Evolutionary conservation across 2,329 filamentous ascomycete species (phyloP).

Genomic region (Nemania serpens): DNA sequence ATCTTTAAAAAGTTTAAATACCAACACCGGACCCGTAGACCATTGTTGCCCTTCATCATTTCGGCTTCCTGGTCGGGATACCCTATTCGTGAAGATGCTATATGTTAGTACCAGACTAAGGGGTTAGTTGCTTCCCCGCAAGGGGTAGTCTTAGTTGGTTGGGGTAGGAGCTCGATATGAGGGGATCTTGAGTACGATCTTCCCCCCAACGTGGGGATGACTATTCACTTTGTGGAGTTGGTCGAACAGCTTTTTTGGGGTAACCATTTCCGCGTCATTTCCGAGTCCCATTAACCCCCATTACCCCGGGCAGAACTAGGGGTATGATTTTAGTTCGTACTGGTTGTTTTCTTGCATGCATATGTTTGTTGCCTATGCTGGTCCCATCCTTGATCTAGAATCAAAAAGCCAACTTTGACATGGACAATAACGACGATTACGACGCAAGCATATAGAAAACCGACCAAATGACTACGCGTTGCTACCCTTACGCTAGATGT

Average conservation of each 20-base stretch:
- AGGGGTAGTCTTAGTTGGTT: not conserved
- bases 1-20: too few relatives aligned
- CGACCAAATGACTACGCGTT: too few relatives aligned
- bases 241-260: not conserved
- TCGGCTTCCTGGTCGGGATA: not conserved
- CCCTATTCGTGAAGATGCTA: not conserved
- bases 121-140: not conserved
- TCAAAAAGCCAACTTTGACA: too few relatives aligned
- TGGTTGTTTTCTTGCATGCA: too few relatives aligned
- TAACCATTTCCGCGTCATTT: constrained; percentile 8
- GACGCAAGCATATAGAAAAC: too few relatives aligned
- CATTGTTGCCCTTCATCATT: not conserved
- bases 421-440: too few relatives aligned
- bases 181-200: constrained; percentile 6
- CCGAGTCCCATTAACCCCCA: too few relatives aligned
- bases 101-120: not conserved
- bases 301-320: too few relatives aligned
- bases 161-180: constrained; percentile 7
- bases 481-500: too few relatives aligned
- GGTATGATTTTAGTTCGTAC: too few relatives aligned
- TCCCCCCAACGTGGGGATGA: constrained; percentile 13
- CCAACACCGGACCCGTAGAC: not conserved
- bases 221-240: constrained; percentile 14
- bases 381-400: too few relatives aligned
- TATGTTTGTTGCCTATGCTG: too few relatives aligned